phyloP scores from a whole-genome alignment of 1,284 basidiomycete species.

The Vanrija humicola region DNA sequence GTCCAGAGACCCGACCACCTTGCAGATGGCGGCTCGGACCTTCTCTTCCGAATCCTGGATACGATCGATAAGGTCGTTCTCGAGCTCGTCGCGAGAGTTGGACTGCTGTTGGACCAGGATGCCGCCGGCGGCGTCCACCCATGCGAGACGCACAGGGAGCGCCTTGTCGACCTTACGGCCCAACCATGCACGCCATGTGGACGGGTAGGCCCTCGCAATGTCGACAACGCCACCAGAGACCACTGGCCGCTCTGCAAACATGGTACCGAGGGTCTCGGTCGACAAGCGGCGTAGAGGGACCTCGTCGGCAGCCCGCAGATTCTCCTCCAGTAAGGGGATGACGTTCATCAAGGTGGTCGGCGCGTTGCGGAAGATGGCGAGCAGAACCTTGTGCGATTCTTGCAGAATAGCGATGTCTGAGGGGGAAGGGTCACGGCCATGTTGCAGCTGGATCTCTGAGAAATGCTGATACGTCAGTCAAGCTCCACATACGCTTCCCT shows the following conservation, averaged over 20 bases:
- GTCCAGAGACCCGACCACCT: conserved; percentile 75
- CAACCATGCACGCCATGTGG: conserved; percentile 83
- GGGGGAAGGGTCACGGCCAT: conserved; percentile 48
- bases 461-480: conserved; percentile 58
- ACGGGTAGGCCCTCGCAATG: conserved; percentile 72
- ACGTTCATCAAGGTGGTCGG: conserved; percentile 81
- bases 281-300: conserved; percentile 69
- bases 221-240: conserved; percentile 58
- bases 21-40: conserved; percentile 79
- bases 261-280: conserved; percentile 78
- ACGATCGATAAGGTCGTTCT: conserved; percentile 68
- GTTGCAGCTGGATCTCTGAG: conserved; percentile 73
- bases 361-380: conserved; percentile 73
- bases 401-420: conserved; percentile 54
- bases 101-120: conserved; percentile 61
- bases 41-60: conserved; percentile 86
- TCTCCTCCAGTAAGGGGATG: conserved; percentile 88
- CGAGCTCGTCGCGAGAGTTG: conserved; percentile 65
- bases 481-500: background rate
- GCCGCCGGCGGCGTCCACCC: conserved; percentile 67
- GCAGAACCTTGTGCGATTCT: conserved; percentile 75
- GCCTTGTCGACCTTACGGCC: conserved; percentile 74
- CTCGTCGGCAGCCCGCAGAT: conserved; percentile 71
- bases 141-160: conserved; percentile 66
- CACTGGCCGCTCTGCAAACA: conserved; percentile 67